A percentile compares a stretch with the other conserved stretches of the same genome.
These are phyloP conservation scores for Trypanosomatidae sp. DNA, from an alignment of 208 protist genomes.

Conservation along the genomic window DNA sequence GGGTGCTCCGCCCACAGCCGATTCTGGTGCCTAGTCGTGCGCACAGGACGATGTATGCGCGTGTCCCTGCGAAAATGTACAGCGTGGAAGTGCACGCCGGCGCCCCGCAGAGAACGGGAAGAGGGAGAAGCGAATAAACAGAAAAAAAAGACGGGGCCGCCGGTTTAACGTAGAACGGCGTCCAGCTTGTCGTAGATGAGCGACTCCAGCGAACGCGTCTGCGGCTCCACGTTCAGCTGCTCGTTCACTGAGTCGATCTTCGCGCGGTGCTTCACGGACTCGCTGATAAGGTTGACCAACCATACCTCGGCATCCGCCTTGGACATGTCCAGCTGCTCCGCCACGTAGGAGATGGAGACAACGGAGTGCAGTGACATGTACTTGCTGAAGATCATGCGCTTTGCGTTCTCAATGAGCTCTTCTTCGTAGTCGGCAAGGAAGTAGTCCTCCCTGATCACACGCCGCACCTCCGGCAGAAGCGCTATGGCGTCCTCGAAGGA, in stretches of 20 bases:
- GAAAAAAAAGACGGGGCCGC: background rate
- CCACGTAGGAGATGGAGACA: constrained; percentile 86
- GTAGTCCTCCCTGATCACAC: constrained; percentile 73
- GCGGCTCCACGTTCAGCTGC: constrained; percentile 81
- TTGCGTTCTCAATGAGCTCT: constrained; percentile 70
- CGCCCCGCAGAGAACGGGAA: background rate
- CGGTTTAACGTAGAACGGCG: constrained; percentile 27
- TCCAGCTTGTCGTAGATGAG: constrained; percentile 82
- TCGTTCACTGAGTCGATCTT: constrained; percentile 91
- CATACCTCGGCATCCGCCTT: constrained; percentile 86
- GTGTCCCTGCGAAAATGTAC: background rate
- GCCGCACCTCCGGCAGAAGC: constrained; percentile 67
- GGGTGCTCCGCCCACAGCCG: background rate
- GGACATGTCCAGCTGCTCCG: constrained; percentile 69
- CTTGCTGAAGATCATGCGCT: constrained; percentile 84
- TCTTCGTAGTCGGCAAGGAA: constrained; percentile 80
- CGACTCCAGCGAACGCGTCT: constrained; percentile 69
- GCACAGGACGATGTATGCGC: background rate
- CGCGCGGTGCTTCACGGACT: constrained; percentile 84
- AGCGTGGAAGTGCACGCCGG: background rate
- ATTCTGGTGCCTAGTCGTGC: background rate
- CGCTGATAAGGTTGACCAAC: constrained; percentile 90
- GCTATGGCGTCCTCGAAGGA: constrained; percentile 82
- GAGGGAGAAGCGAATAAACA: background rate
- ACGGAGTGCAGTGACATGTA: constrained; percentile 87